A percentile compares a stretch with the other conserved stretches of the same genome.
phyloP scores from a whole-genome alignment of 495 filamentous ascomycete genomes.

The Apodospora peruviana region DNA sequence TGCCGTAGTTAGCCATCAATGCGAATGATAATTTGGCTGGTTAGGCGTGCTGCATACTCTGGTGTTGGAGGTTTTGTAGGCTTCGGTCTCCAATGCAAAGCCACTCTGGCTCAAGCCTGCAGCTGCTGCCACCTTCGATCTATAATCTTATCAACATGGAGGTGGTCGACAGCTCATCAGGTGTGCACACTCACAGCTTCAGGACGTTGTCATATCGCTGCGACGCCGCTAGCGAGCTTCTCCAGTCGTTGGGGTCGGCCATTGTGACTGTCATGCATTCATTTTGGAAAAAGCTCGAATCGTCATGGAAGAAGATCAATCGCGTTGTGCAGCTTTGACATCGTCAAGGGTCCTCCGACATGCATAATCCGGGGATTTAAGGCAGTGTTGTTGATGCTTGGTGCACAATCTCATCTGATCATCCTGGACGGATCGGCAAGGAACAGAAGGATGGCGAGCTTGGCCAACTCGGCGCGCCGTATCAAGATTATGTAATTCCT shows the following conservation, averaged over 20 bases:
- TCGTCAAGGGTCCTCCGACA: not conserved
- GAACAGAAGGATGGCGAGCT: too few species aligned
- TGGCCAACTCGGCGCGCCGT: too few species aligned
- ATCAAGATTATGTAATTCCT: too few species aligned
- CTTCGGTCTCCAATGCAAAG: slow-evolving; percentile 35
- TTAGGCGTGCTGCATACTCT: slow-evolving; percentile 31
- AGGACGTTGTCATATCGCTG: slow-evolving; percentile 50
- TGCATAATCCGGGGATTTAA: not conserved
- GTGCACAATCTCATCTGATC: too few species aligned
- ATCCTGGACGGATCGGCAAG: too few species aligned
- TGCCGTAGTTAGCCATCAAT: too few species aligned
- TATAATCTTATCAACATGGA: not conserved
- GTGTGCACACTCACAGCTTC: slow-evolving; percentile 33
- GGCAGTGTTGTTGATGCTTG: too few species aligned
- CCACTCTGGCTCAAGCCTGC: slow-evolving; percentile 19
- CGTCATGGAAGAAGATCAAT: not conserved
- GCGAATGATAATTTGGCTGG: too few species aligned
- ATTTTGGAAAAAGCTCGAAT: not conserved
- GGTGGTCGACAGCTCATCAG: not conserved
- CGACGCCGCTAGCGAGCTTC: slow-evolving; percentile 33
- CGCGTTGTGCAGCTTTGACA: too few species aligned
- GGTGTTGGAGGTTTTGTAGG: slow-evolving; percentile 35
- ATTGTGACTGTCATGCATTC: slow-evolving; percentile 10
- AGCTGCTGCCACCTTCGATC: slow-evolving; percentile 7
- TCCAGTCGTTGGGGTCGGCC: slow-evolving; percentile 15